These are phyloP conservation scores for Holtermanniella nyarrowii DNA, from an alignment of 768 basidiomycete genomes.

Conservation along the genomic window DNA sequence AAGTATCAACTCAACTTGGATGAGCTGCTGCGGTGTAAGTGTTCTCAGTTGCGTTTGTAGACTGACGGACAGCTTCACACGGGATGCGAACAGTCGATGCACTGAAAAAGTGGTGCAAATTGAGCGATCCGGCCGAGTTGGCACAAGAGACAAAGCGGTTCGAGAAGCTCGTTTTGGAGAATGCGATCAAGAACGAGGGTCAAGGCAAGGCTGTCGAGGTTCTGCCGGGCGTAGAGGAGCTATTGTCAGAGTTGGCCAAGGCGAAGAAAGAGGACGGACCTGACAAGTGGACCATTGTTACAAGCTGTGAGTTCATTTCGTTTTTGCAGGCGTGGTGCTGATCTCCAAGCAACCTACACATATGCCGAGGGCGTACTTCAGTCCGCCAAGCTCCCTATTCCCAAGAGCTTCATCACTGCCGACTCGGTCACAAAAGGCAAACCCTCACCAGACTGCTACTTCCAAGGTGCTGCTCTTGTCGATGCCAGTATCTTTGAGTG, in stretches of 20 bases:
- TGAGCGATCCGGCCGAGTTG: conserved; percentile 51
- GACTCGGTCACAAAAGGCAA: conserved; percentile 70
- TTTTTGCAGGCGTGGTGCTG: not conserved
- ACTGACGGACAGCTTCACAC: conserved; percentile 47
- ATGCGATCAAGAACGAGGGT: conserved; percentile 44
- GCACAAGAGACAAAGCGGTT: conserved; percentile 61
- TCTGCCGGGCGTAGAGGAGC: conserved; percentile 56
- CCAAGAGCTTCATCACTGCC: conserved; percentile 57
- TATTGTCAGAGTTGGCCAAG: conserved; percentile 23
- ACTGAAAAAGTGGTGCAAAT: conserved; percentile 58
- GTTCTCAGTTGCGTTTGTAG: not conserved
- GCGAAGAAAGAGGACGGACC: conserved; percentile 40
- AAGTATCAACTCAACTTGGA: conserved; percentile 47
- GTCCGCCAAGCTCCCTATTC: conserved; percentile 53
- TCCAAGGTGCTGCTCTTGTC: conserved; percentile 61
- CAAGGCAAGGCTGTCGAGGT: conserved; percentile 39
- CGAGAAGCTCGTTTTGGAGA: conserved; percentile 45
- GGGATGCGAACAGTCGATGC: conserved; percentile 70
- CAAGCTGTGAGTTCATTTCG: conserved; percentile 50
- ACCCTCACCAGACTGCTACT: conserved; percentile 76
- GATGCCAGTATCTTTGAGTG: conserved; percentile 54
- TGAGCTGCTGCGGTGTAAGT: conserved; percentile 37
- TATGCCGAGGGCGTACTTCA: conserved; percentile 64
- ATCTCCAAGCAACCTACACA: conserved; percentile 55
- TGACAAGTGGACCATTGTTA: conserved; percentile 79